Percentiles rank a stretch among this genome's conserved stretches.
Conservation (phyloP, 345 rosid species). For the Gossypium anomalum region DNA sequence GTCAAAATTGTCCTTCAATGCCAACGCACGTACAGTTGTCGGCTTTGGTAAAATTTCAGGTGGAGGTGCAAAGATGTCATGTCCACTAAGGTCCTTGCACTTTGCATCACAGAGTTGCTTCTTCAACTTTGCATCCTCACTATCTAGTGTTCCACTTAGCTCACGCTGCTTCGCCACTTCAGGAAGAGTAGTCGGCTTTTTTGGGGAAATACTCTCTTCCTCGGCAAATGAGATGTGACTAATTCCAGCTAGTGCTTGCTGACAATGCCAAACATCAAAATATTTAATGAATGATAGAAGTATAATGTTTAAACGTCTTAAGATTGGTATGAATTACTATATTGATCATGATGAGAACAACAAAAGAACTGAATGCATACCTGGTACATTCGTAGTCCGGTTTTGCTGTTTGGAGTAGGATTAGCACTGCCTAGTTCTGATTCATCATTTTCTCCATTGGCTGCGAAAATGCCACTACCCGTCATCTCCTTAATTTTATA, state of each 20-base stretch:
- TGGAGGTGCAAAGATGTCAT: slow-evolving; percentile 94
- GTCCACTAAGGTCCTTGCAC: slow-evolving; percentile 86
- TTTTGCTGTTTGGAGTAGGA: slow-evolving; percentile 40
- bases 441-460: slow-evolving; percentile 46
- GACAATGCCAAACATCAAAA: slow-evolving; percentile 16
- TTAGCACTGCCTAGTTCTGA: slow-evolving; percentile 50
- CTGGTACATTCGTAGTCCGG: slow-evolving; percentile 80
- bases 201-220: slow-evolving; percentile 67
- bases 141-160: slow-evolving; percentile 73
- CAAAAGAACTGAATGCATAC: slow-evolving; percentile 21
- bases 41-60: slow-evolving; percentile 88
- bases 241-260: slow-evolving; percentile 89
- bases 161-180: slow-evolving; percentile 97
- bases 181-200: slow-evolving; percentile 60
- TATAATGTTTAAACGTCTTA: background rate
- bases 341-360: background rate
- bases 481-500: slow-evolving; percentile 91
- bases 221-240: slow-evolving; percentile 62
- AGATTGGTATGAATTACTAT: background rate
- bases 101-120: slow-evolving; percentile 89
- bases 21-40: slow-evolving; percentile 54
- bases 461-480: slow-evolving; percentile 88
- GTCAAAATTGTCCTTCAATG: slow-evolving; percentile 62
- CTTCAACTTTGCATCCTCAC: slow-evolving; percentile 56
- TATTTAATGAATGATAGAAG: background rate